Evolutionary conservation across 1,284 basidiomycete species (phyloP), one percentile per base, ranked within the genome.

Genomic region (Rhodotorula sp.): DNA sequence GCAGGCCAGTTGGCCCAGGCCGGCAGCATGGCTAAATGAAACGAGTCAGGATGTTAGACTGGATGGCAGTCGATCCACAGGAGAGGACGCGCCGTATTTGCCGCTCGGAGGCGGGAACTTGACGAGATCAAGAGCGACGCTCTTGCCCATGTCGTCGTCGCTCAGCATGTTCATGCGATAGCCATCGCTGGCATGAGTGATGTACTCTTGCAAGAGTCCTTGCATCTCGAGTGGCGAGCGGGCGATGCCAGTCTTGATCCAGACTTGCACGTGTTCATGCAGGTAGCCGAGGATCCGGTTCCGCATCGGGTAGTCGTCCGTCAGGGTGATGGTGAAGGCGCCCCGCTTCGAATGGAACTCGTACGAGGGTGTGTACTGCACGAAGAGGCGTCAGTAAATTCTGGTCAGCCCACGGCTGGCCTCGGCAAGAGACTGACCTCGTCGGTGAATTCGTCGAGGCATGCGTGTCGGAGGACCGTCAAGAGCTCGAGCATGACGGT

Each of bases 211-310:
- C 86, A 99, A 84, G 3, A 93, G 93, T 1, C 93, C 91, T 78
- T 96, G 92, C 67, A 98, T 84, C 82, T 97, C 95, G 78, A 95
- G 87, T 0, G 96, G 97, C 14, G 95, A 93, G 29, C 93, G 87
- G 16, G 88, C 88, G 63, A 98, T 84, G 5, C 92, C 92, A 51
- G 93, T 83, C 67, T 90, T 88, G 67, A 99, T 89, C 92, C 95
- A 98, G 46, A 81, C 85, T 70, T 87, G 87, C 12, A 92, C 88
- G 75, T 91, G 89, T 20, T 85, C 84, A 75, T 92, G 87, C 62
- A 97, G 81, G 71, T 90, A 87, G 29, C 85, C 84, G 3, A 95
- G 85, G 77, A 97, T 92, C 62, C 94, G 89, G 76, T 93, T 92
- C 64, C 97, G 88, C 51, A 90, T 87, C 72, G 86, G 84, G 80